phyloP scores from a whole-genome alignment of 2,329 filamentous ascomycete species.

The Botrytis sinoallii region DNA sequence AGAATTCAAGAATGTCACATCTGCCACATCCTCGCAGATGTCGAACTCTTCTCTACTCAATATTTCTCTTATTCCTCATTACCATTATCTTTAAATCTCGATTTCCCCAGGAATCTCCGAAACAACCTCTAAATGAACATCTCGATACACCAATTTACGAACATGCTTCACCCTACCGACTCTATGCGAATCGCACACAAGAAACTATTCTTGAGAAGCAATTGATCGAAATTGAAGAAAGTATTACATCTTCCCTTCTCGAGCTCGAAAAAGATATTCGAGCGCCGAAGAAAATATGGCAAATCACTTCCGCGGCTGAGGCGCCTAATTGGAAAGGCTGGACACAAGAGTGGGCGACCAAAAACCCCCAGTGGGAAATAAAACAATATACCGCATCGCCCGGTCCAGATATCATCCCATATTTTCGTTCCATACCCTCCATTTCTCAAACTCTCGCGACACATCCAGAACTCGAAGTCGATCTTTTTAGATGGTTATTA shows the following conservation, averaged over 20 bases:
- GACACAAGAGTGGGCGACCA: conserved; percentile 25
- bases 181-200: conserved; percentile 21
- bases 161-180: conserved; percentile 26
- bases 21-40: neutral
- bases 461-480: conserved; percentile 19
- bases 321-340: conserved; percentile 18
- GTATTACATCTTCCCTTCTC: conserved; percentile 11
- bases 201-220: conserved; percentile 25
- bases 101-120: neutral
- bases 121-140: neutral
- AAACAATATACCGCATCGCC: conserved; percentile 18
- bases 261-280: conserved; percentile 17
- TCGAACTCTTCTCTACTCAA: conserved; percentile 3
- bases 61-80: neutral
- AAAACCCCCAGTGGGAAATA: conserved; percentile 26
- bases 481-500: conserved; percentile 27
- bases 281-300: conserved; percentile 27
- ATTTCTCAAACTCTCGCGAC: conserved; percentile 19
- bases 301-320: conserved; percentile 22
- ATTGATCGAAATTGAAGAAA: conserved; percentile 22
- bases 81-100: neutral
- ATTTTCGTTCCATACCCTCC: conserved; percentile 23
- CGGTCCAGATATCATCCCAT: conserved; percentile 16
- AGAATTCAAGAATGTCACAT: conserved; percentile 16
- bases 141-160: conserved; percentile 23